Base-by-base conservation (phyloP, 208 protist species). In the Crithidia sp. region DNA sequence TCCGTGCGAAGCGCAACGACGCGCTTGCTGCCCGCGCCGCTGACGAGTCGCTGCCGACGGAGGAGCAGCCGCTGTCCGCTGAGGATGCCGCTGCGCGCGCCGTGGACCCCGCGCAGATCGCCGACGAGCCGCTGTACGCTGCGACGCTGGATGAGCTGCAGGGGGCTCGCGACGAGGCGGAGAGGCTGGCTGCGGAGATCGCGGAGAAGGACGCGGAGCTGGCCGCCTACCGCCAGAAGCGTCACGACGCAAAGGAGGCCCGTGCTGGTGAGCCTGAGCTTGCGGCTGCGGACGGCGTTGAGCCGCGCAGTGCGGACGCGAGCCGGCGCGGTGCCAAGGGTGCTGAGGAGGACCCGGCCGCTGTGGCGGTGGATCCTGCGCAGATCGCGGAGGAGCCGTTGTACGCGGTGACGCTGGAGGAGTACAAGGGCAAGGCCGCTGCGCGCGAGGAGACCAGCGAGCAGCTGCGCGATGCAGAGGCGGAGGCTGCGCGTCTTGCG, bases 141-240 rank as follows among this genome's bases (percentile, higher is more conserved):
- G 69, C 59, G 40, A 68, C 76, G 14, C 69, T n/a, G n/a, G n/a
- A n/a, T n/a, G n/a, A n/a, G n/a, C n/a, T n/a, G n/a, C n/a, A n/a
- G n/a, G n/a, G 14, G 19, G 43, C 54, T 28, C n/a, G 62, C 36
- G 50, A 9, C 50, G 50, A 55, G 16, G 50, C 50, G 5, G 50
- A 9, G n/a, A 55, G 16, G n/a, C 50, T 77, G 10, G 54, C 59
- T 8, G 41, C 52, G 54, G 41, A 50, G 39, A 4, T 40, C n/a
- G 68, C 68, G 45, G 44, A 54, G 28, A 49, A 52, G 14, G 67
- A n/a, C 5, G 66, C 55, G 13, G 74, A 84, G 71, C 17, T 84
- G 5, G 74, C 28, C 43, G 71, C 80, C 13, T 81, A 73, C 71
- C 69, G 80, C 37, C 58, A 74, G 67, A 85, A 85, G 57, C 68